Conservation (phyloP, 768 basidiomycete genomes). For the Tulasnella calospora region DNA sequence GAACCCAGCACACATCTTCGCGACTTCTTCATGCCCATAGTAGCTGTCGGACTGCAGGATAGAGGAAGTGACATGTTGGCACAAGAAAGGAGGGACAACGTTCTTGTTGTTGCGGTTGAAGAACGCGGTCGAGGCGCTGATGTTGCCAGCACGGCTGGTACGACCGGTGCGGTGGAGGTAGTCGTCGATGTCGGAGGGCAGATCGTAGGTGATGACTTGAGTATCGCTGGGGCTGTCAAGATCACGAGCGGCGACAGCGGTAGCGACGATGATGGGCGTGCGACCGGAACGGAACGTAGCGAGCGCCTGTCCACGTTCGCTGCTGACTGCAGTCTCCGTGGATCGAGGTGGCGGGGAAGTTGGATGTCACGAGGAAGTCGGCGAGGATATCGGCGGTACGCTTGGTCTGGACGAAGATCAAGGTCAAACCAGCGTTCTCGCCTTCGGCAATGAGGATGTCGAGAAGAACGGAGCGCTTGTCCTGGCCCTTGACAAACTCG, state of each 20-base stretch:
- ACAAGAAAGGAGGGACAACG: slow-evolving; percentile 62
- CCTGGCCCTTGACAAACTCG: slow-evolving; percentile 94
- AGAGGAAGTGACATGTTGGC: not conserved
- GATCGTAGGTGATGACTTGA: slow-evolving; percentile 96
- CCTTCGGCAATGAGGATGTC: slow-evolving; percentile 83
- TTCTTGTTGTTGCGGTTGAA: slow-evolving; percentile 90
- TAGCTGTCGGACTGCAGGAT: slow-evolving; percentile 33
- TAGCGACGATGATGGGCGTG: slow-evolving; percentile 95
- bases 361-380: slow-evolving; percentile 82
- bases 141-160: slow-evolving; percentile 98
- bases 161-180: slow-evolving; percentile 98
- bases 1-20: slow-evolving; percentile 67
- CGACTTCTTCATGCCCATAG: slow-evolving; percentile 71
- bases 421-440: slow-evolving; percentile 67
- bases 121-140: slow-evolving; percentile 92
- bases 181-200: slow-evolving; percentile 97
- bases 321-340: slow-evolving; percentile 97
- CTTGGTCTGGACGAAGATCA: slow-evolving; percentile 99
- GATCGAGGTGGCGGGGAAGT: slow-evolving; percentile 89
- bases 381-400: slow-evolving; percentile 98
- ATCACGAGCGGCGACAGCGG: slow-evolving; percentile 97
- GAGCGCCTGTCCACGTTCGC: slow-evolving; percentile 93
- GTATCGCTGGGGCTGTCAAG: slow-evolving; percentile 99
- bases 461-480: slow-evolving; percentile 94
- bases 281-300: slow-evolving; percentile 92